Conservation (phyloP, 1,139 yeast species). For the Blastobotrys proliferans region DNA sequence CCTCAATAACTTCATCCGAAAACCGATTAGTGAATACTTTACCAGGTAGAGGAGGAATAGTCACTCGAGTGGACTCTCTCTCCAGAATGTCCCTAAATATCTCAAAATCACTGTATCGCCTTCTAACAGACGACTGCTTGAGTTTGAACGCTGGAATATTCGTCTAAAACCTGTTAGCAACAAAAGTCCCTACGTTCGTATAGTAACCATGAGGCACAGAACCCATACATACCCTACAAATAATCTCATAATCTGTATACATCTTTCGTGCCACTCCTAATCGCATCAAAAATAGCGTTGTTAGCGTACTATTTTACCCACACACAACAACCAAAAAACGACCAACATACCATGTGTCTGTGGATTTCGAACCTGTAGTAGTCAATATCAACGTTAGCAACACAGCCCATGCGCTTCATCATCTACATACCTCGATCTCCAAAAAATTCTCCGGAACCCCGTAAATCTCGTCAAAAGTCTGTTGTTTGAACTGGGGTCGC, state of each 20-base stretch:
- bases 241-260: slow-evolving; percentile 88
- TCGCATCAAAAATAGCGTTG: background rate
- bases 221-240: slow-evolving; percentile 53
- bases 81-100: slow-evolving; percentile 71
- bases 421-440: slow-evolving; percentile 67
- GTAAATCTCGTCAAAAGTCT: slow-evolving; percentile 75
- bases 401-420: background rate
- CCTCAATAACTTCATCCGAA: slow-evolving; percentile 78
- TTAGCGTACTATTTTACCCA: background rate
- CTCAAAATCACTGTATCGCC: slow-evolving; percentile 90
- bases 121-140: slow-evolving; percentile 63
- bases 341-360: slow-evolving; percentile 62
- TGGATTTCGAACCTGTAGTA: slow-evolving; percentile 55
- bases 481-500: slow-evolving; percentile 48
- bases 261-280: slow-evolving; percentile 50
- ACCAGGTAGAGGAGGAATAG: slow-evolving; percentile 86
- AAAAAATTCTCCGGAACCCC: slow-evolving; percentile 94
- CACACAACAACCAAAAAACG: background rate
- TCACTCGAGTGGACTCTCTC: slow-evolving; percentile 68
- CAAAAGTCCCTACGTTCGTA: background rate
- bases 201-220: background rate
- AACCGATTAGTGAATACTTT: slow-evolving; percentile 72
- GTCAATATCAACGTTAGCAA: background rate
- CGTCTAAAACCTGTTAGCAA: slow-evolving; percentile 26
- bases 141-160: slow-evolving; percentile 78